Evolutionary conservation across 108 stramenopile genomes (phyloP).

Genomic region (Nitzschia inconspicua): DNA sequence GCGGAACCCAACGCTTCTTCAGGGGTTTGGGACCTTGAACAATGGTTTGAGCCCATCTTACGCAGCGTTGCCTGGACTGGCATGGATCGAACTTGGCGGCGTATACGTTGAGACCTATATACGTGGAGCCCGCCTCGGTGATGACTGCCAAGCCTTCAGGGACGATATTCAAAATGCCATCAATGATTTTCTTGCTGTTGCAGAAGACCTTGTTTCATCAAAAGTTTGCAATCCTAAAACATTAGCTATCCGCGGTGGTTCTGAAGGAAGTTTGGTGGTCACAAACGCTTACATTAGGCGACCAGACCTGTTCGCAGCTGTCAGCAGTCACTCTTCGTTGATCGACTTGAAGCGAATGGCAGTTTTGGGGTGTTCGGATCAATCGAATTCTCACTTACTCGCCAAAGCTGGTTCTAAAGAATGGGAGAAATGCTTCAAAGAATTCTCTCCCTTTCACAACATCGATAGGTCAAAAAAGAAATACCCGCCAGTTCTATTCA

Average conservation of each 20-base stretch:
- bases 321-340: slow-evolving; percentile 86
- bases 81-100: slow-evolving; percentile 82
- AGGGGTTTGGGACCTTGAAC: slow-evolving; percentile 92
- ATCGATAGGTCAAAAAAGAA: slow-evolving; percentile 49
- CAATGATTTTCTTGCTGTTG: slow-evolving; percentile 88
- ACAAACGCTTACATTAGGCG: slow-evolving; percentile 75
- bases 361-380: slow-evolving; percentile 60
- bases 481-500: slow-evolving; percentile 66
- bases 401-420: slow-evolving; percentile 86
- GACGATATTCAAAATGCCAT: slow-evolving; percentile 79
- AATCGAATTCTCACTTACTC: too few species aligned
- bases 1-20: slow-evolving; percentile 37
- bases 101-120: slow-evolving; percentile 86
- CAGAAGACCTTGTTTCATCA: slow-evolving; percentile 58
- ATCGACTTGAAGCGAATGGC: slow-evolving; percentile 79
- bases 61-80: slow-evolving; percentile 42
- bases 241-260: slow-evolving; percentile 89
- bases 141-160: too few species aligned
- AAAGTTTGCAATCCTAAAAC: slow-evolving; percentile 69
- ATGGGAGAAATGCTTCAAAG: slow-evolving; percentile 70
- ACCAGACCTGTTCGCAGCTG: slow-evolving; percentile 91
- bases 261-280: slow-evolving; percentile 89
- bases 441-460: slow-evolving; percentile 85
- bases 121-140: slow-evolving; percentile 83
- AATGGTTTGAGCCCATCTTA: slow-evolving; percentile 76